Percentiles rank a stretch among this genome's conserved stretches.
Evolutionary conservation across 179 eudicot species (phyloP).

Genomic region (Spinacia oleracea): DNA sequence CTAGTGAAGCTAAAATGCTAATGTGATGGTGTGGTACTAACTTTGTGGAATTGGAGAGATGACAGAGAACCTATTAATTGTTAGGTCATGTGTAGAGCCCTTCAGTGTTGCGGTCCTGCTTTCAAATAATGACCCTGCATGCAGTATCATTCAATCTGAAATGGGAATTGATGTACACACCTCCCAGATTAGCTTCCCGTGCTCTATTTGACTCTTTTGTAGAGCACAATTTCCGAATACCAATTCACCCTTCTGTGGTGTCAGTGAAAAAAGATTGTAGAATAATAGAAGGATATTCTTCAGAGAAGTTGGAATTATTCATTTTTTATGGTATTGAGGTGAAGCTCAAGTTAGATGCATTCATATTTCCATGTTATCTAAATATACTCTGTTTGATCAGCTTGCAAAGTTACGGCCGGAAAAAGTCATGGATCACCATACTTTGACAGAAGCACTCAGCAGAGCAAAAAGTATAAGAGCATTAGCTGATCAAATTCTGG

Average conservation of each 20-base stretch:
- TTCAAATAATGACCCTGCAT: not conserved
- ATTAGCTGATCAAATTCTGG: slow-evolving; percentile 12
- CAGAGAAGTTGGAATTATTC: not conserved
- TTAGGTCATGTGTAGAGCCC: not conserved
- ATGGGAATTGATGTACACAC: not conserved
- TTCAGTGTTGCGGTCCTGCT: not conserved
- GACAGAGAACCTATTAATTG: not conserved
- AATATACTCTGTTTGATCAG: slow-evolving; percentile 5
- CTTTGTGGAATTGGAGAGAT: not conserved
- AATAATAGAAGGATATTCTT: not conserved
- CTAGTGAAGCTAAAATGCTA: not conserved
- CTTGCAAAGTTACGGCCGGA: slow-evolving; percentile 24
- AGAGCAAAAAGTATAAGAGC: slow-evolving; percentile 21
- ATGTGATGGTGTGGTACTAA: not conserved
- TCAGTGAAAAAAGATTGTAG: not conserved
- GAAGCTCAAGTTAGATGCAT: not conserved
- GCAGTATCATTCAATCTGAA: not conserved
- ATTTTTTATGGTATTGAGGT: not conserved
- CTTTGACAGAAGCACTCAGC: slow-evolving; percentile 15
- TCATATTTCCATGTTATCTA: not conserved
- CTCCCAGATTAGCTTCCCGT: not conserved
- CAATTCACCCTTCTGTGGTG: not conserved
- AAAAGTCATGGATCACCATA: slow-evolving; percentile 26
- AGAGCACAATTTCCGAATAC: not conserved
- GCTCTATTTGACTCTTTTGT: not conserved